Conservation (phyloP, 2,329 filamentous ascomycete species). For the Apiospora aurea region DNA sequence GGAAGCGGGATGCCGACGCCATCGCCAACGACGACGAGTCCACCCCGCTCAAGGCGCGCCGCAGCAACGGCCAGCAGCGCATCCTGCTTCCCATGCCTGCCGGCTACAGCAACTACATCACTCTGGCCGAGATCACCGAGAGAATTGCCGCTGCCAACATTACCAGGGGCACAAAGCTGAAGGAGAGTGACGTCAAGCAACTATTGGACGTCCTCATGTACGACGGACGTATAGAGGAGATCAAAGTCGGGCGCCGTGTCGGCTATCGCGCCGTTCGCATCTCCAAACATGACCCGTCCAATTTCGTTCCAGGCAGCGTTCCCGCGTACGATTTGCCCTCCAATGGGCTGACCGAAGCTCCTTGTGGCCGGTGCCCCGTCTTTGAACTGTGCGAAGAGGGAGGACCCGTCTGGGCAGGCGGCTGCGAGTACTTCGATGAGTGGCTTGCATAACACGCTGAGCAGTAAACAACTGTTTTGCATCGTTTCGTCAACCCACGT, state of each 20-base stretch:
- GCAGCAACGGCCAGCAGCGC: slow-evolving; percentile 32
- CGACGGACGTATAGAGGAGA: slow-evolving; percentile 81
- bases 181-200: slow-evolving; percentile 80
- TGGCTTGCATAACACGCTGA: slow-evolving; percentile 68
- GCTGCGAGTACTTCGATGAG: slow-evolving; percentile 88
- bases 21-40: slow-evolving; percentile 45
- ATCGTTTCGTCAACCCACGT: neutral
- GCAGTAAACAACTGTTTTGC: slow-evolving; percentile 31
- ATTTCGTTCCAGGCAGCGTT: slow-evolving; percentile 37
- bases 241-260: slow-evolving; percentile 56
- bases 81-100: slow-evolving; percentile 63
- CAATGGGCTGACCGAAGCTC: slow-evolving; percentile 86
- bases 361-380: slow-evolving; percentile 91
- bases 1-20: slow-evolving; percentile 60
- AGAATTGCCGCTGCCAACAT: slow-evolving; percentile 74
- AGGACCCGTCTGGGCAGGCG: slow-evolving; percentile 86
- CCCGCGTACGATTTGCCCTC: slow-evolving; percentile 50
- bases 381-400: slow-evolving; percentile 92
- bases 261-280: slow-evolving; percentile 62
- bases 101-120: slow-evolving; percentile 81
- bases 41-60: slow-evolving; percentile 41
- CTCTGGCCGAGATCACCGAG: slow-evolving; percentile 77
- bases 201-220: slow-evolving; percentile 88
- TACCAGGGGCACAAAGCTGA: slow-evolving; percentile 74
- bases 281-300: slow-evolving; percentile 47